Evolutionary conservation across 345 rosid species (phyloP), one percentile per base, ranked within the genome.

Genomic region (Lepidium africanum): DNA sequence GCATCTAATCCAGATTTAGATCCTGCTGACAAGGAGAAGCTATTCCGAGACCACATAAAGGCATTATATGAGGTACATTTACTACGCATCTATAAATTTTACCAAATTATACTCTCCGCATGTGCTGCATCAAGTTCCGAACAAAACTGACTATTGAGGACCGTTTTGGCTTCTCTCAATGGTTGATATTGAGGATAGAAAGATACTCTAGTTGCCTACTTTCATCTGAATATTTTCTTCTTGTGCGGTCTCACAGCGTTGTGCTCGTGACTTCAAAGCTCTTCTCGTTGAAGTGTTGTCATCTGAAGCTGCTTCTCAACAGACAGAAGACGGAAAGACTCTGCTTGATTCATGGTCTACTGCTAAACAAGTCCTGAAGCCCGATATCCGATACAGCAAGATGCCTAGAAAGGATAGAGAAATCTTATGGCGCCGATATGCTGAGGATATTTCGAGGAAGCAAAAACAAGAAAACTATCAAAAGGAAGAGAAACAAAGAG

Each of bases 291-390:
- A 91, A 84, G 88, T 79, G 45, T 71, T 94, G 43, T 91, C 89
- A 25, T 71, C 77, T 9, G 96, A 86, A 62, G 84, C 93, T 36
- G 84, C 90, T 72, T 59, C 96, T 40, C 82, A 80, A 61, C 79
- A 80, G 77, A 81, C 88, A 1, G 95, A 87, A 65, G 92, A 83
- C 35, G 87, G 88, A 60, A 94, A 85, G 76, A 85, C 93, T 1
- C 81, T 81, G 57, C 83, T 94, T 25, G 88, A 86, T 71, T 94
- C 97, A 0, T 94, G 99, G 99, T 89, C 99, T 41, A 85, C 88
- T 0, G 96, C 96, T 30, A 94, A 89, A 78, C 90, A 81, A 25
- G 72, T 85, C 49, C 81, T 91, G 15, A 94, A 89, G 80, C 63
- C 81, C 1, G 96, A 94, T 73, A 79, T 84, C 13, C 77, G 99